A percentile compares a stretch with the other conserved stretches of the same genome.
phyloP scores from a whole-genome alignment of 2,329 filamentous ascomycete species.

The Ceratocystiopsis brevicomis region DNA sequence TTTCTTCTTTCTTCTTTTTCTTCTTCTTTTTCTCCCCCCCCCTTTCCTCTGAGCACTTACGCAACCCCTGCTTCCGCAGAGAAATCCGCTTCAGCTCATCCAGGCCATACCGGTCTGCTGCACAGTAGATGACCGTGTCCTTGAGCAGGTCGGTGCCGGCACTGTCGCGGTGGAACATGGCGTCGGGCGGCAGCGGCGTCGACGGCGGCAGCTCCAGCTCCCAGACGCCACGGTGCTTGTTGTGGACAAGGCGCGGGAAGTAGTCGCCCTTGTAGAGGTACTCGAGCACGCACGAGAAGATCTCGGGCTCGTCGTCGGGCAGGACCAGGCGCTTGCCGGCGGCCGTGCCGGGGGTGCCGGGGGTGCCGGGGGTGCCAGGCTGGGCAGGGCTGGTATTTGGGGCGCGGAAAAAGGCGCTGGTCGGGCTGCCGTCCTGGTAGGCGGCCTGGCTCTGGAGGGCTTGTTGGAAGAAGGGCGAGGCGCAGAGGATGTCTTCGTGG shows the following conservation, averaged over 20 bases:
- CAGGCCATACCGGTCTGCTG: constrained; percentile 66
- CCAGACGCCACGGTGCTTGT: constrained; percentile 65
- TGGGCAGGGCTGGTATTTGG: neutral
- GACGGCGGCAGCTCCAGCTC: constrained; percentile 45
- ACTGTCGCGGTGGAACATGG: constrained; percentile 49
- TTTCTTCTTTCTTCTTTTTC: too few species aligned
- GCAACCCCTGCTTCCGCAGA: constrained; percentile 74
- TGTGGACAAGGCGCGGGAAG: constrained; percentile 63
- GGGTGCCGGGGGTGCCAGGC: neutral
- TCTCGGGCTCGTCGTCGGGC: constrained; percentile 71
- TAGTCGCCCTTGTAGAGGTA: constrained; percentile 92
- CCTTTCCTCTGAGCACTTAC: constrained; percentile 20
- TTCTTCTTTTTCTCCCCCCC: too few species aligned
- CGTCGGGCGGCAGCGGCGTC: constrained; percentile 24
- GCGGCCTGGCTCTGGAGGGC: constrained; percentile 45
- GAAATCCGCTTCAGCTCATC: constrained; percentile 71
- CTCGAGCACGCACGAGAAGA: constrained; percentile 79
- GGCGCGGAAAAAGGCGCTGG: constrained; percentile 12
- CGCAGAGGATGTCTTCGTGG: constrained; percentile 66
- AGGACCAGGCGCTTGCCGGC: constrained; percentile 51
- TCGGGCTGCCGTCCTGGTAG: constrained; percentile 4
- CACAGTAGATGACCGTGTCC: constrained; percentile 81
- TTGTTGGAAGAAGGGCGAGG: constrained; percentile 61
- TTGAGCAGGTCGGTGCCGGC: constrained; percentile 54
- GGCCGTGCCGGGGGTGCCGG: neutral